Conservation (phyloP, 1,139 yeast species). For the Waltiozyma sp. region DNA sequence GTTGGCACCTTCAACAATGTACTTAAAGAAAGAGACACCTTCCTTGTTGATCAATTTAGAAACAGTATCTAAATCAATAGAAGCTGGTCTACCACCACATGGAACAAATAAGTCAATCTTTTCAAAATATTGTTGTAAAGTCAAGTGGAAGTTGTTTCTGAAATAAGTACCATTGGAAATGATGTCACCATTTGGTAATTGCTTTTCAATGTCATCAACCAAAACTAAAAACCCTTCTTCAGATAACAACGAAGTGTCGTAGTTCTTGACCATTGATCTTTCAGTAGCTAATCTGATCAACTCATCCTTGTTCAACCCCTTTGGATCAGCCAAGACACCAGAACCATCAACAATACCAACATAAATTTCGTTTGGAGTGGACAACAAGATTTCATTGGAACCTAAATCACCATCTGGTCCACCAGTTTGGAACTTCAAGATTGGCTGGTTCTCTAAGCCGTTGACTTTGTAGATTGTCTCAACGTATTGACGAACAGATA, state of each 20-base stretch:
- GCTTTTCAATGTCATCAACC: conserved; percentile 76
- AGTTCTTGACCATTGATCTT: conserved; percentile 67
- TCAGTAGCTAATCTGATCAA: conserved; percentile 66
- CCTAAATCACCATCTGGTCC: conserved; percentile 99
- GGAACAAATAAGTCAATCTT: conserved; percentile 83
- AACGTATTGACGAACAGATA: conserved; percentile 88
- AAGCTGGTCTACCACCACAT: conserved; percentile 98
- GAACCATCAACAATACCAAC: conserved; percentile 92
- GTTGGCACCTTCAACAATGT: conserved; percentile 95
- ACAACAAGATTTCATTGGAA: conserved; percentile 82
- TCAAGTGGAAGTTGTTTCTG: conserved; percentile 84
- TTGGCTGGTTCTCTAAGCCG: conserved; percentile 43
- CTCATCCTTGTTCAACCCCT: conserved; percentile 76
- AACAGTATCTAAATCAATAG: conserved; percentile 83
- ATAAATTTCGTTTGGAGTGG: conserved; percentile 64
- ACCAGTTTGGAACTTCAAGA: conserved; percentile 89
- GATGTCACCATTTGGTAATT: conserved; percentile 63
- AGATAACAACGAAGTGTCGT: conserved; percentile 57
- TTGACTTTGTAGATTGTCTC: conserved; percentile 80
- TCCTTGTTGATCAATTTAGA: conserved; percentile 56
- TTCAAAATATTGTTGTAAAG: conserved; percentile 54
- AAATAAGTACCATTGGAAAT: conserved; percentile 84
- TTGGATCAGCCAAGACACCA: conserved; percentile 87
- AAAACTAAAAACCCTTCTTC: conserved; percentile 69
- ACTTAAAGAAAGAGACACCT: conserved; percentile 71